These are phyloP conservation scores for Cephaloascus fragrans DNA, from an alignment of 805 yeast genomes.

Conservation along the genomic window DNA sequence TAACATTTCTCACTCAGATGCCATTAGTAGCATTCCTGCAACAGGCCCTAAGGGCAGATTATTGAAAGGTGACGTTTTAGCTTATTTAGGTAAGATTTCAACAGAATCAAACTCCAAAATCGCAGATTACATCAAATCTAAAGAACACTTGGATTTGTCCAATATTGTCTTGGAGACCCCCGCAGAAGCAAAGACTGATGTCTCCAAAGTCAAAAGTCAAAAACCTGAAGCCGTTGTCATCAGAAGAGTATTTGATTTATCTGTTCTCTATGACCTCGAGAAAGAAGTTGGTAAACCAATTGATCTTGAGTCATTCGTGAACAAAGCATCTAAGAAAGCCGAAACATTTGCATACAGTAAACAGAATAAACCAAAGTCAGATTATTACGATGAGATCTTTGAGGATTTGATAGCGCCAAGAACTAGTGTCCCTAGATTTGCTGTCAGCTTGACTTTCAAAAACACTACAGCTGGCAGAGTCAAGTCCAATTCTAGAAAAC, in stretches of 20 bases:
- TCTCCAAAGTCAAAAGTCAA: conserved; percentile 9
- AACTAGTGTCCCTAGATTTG: conserved; percentile 32
- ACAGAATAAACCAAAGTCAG: conserved; percentile 26
- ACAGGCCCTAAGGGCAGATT: conserved; percentile 86
- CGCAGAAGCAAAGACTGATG: conserved; percentile 3
- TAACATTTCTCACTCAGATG: conserved; percentile 59
- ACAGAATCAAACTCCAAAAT: conserved; percentile 42
- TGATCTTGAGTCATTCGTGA: conserved; percentile 21
- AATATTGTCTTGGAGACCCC: conserved; percentile 36
- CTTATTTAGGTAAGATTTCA: conserved; percentile 67
- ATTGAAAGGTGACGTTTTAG: conserved; percentile 85
- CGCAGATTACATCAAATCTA: conserved; percentile 43
- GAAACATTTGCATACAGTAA: conserved; percentile 30
- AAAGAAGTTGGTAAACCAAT: conserved; percentile 14
- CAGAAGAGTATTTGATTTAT: conserved; percentile 16
- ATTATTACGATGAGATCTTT: conserved; percentile 47
- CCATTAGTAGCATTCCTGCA: conserved; percentile 62
- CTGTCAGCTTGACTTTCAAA: conserved; percentile 18
- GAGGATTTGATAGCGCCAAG: conserved; percentile 47
- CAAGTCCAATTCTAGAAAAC: conserved; percentile 4
- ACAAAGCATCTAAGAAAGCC: conserved; percentile 36
- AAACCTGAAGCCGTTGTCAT: conserved; percentile 24
- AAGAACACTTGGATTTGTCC: conserved; percentile 61
- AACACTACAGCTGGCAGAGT: conserved; percentile 6
- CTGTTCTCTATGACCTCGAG: conserved; percentile 16